Conservation (phyloP, 177 flowering plant species). For the Telopea speciosissima region DNA sequence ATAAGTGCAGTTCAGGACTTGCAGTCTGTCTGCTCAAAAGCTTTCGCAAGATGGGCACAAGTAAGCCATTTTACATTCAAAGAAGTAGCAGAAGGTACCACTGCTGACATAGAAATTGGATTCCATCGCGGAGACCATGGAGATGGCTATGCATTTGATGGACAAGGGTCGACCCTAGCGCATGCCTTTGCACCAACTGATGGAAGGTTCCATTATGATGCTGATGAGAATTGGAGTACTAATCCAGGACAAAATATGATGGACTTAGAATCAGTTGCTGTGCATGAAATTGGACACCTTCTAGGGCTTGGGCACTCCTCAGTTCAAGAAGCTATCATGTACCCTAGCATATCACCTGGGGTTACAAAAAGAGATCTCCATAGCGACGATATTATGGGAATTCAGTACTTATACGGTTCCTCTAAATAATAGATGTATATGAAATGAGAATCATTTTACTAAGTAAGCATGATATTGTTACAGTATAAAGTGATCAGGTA, state of each 20-base stretch:
- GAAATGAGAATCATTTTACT: no score
- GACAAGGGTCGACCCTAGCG: conserved; percentile 5
- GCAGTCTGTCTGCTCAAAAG: background rate
- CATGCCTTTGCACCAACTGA: conserved; percentile 8
- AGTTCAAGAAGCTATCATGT: conserved; percentile 8
- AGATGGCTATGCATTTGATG: conserved; percentile 12
- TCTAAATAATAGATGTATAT: no score
- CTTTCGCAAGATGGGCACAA: conserved; percentile 6
- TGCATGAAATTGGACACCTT: conserved; percentile 17
- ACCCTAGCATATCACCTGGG: background rate
- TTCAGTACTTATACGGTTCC: no score
- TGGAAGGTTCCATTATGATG: conserved; percentile 10
- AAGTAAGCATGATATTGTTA: no score
- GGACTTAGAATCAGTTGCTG: conserved; percentile 13
- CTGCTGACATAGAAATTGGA: conserved; percentile 8
- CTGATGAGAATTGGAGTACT: conserved; percentile 4
- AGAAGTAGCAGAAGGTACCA: background rate
- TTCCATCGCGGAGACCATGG: conserved; percentile 10
- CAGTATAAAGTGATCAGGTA: no score
- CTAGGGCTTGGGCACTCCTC: conserved; percentile 9
- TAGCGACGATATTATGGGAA: no score
- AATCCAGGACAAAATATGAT: background rate
- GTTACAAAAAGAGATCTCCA: no score
- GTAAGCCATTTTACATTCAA: conserved; percentile 10
- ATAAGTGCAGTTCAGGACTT: background rate